Evolutionary conservation across 257 asterid species (phyloP).

Genomic region (Ocimum tenuiflorum): DNA sequence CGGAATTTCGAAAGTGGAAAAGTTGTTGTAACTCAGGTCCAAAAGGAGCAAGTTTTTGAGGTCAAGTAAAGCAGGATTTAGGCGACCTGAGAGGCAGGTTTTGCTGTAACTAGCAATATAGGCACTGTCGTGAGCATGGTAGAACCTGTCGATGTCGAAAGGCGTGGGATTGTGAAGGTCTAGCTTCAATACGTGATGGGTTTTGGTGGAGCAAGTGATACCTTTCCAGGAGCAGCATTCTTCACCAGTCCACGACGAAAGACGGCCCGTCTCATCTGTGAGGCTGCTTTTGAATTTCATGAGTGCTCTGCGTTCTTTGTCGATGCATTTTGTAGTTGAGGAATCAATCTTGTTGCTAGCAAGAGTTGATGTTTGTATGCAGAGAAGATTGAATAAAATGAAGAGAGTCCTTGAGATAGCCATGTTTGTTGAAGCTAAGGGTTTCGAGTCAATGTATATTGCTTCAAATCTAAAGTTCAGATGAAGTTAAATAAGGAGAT

Average conservation of each 20-base stretch:
- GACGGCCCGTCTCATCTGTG: conserved; percentile 9
- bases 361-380: not conserved
- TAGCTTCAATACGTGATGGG: conserved; percentile 5
- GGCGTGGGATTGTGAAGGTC: conserved; percentile 20
- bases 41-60: conserved; percentile 3
- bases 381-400: conserved; percentile 4
- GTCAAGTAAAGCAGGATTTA: conserved; percentile 12
- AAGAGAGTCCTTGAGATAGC: not conserved
- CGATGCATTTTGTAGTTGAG: conserved; percentile 8
- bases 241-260: conserved; percentile 18
- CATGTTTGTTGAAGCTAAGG: conserved; percentile 1
- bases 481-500: not conserved
- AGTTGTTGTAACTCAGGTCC: conserved; percentile 24
- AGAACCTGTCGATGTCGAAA: conserved; percentile 7
- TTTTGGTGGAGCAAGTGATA: conserved; percentile 17
- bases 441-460: not conserved
- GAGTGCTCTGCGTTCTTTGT: conserved; percentile 16
- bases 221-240: conserved; percentile 24
- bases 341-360: not conserved
- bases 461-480: not conserved
- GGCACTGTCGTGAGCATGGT: not conserved
- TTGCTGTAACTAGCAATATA: conserved; percentile 7
- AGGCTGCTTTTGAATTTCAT: conserved; percentile 13
- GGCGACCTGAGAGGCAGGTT: conserved; percentile 16
- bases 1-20: conserved; percentile 6